Percentiles rank a stretch among this genome's conserved stretches.
Evolutionary conservation across 148 eudicot species (phyloP).

Genomic region (Cornus kousa): DNA sequence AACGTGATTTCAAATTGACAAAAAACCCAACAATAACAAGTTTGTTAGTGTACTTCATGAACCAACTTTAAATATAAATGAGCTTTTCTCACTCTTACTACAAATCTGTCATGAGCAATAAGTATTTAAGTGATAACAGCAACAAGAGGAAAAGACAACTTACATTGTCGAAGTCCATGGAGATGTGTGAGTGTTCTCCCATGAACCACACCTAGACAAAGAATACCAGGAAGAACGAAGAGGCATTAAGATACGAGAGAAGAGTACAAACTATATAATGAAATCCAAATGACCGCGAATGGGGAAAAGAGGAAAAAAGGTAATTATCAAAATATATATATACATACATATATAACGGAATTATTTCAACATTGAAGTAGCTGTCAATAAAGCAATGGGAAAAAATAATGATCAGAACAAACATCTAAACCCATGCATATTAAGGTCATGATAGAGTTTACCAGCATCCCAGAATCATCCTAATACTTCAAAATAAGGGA

Average conservation of each 20-base stretch:
- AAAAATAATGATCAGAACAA: not conserved
- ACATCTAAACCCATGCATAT: not conserved
- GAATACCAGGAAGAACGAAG: slow-evolving; percentile 12
- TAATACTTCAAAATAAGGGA: not conserved
- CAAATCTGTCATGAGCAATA: not conserved
- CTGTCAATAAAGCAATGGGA: not conserved
- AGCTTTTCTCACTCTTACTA: not conserved
- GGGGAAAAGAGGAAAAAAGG: not conserved
- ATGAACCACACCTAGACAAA: slow-evolving; percentile 60
- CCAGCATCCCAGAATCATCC: not conserved
- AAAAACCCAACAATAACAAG: slow-evolving; percentile 8
- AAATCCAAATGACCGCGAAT: not conserved
- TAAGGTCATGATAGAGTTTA: not conserved
- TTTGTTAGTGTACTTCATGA: not conserved
- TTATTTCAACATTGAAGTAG: slow-evolving; percentile 1
- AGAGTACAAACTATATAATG: not conserved
- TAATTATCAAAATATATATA: not conserved
- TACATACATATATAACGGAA: not conserved
- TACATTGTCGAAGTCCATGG: slow-evolving; percentile 81
- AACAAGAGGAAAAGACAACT: slow-evolving; percentile 23
- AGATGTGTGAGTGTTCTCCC: slow-evolving; percentile 85
- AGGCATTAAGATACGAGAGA: not conserved
- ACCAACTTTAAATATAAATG: slow-evolving; percentile 1
- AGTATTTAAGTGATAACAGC: not conserved
- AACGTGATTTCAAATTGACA: slow-evolving; percentile 6